Evolutionary conservation across 2,329 filamentous ascomycete genomes (phyloP).

Genomic region (Endocalyx cinctus): DNA sequence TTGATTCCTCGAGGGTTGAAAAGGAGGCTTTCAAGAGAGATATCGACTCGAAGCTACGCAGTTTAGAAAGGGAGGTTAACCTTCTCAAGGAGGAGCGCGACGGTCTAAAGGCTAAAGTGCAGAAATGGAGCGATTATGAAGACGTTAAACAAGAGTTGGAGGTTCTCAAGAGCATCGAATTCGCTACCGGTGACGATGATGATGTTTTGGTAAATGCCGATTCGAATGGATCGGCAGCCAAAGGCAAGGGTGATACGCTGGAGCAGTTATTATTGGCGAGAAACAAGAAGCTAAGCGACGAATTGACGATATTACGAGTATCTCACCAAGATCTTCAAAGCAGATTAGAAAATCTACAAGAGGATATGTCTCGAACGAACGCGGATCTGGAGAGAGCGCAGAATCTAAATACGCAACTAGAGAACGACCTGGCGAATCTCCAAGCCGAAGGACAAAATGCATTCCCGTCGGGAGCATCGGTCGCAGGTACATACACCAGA

Average conservation of each 20-base stretch:
- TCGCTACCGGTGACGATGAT: conserved; percentile 84
- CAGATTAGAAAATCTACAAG: conserved; percentile 73
- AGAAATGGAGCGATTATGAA: conserved; percentile 91
- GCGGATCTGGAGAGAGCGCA: conserved; percentile 81
- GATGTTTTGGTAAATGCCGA: conserved; percentile 44
- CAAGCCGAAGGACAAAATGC: conserved; percentile 80
- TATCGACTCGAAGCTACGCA: conserved; percentile 68
- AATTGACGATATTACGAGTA: conserved; percentile 86
- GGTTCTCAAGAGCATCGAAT: conserved; percentile 96
- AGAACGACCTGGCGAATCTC: conserved; percentile 83
- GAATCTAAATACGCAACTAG: conserved; percentile 80
- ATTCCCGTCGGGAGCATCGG: conserved; percentile 85
- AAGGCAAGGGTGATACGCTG: conserved; percentile 70
- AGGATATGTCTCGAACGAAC: conserved; percentile 78
- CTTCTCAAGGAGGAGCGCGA: conserved; percentile 79
- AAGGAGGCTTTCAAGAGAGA: conserved; percentile 75
- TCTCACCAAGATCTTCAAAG: conserved; percentile 89
- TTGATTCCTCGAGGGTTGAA: conserved; percentile 79
- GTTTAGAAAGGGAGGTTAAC: conserved; percentile 73
- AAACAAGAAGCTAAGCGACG: conserved; percentile 95
- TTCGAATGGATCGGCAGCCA: conserved; percentile 46
- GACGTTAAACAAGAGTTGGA: conserved; percentile 95
- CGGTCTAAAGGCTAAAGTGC: conserved; percentile 70
- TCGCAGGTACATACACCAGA: conserved; percentile 86
- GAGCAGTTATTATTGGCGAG: conserved; percentile 87